Evolutionary conservation across 305 asterid genomes (phyloP), one percentile per base, ranked within the genome.

Genomic region (Ajuga reptans): DNA sequence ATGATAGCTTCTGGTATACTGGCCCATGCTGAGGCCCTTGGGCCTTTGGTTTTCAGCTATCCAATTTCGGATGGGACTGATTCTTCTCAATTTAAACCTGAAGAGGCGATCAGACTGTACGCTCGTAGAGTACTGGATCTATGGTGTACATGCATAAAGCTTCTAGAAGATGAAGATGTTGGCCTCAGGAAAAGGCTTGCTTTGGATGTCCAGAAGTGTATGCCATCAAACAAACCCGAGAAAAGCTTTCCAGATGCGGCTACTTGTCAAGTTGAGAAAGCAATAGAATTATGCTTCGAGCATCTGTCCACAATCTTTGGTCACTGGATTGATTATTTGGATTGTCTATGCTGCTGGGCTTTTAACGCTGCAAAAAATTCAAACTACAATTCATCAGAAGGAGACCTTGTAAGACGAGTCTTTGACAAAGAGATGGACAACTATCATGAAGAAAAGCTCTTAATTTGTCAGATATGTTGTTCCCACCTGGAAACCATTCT

Each of bases 391-490:
- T 77, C 81, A 21, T 75, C 91, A 5, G 86, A 72, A 17, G 96
- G 91, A 64, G 95, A 90, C 82, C 89, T 89, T 15, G 91, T 93
- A 24, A 89, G 95, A 37, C 85, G 89, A 1, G 96, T 93, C 69
- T 93, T 93, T 47, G 99, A 93, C 87, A 93, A 90, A 83, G 99
- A 93, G 85, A 89, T 90, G 3, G 99, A 93, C 71, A 93, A 93
- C 79, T 89, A 93, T 77, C 97, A 93, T 24, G 99, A 90, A 79
- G 99, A 93, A 54, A 90, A 87, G 81, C 82, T 93, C 63, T 53
- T 90, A 42, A 75, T 93, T 45, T 87, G 92, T 69, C 97, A 90
- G 85, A 76, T 93, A 37, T 89, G 95, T 68, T 90, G 99, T 75
- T 86, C 75, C 60, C 95, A 87, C 68, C 58, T 93, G 80, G 95